Conservation (phyloP, 768 basidiomycete species). For the Rubroboletus satanas region DNA sequence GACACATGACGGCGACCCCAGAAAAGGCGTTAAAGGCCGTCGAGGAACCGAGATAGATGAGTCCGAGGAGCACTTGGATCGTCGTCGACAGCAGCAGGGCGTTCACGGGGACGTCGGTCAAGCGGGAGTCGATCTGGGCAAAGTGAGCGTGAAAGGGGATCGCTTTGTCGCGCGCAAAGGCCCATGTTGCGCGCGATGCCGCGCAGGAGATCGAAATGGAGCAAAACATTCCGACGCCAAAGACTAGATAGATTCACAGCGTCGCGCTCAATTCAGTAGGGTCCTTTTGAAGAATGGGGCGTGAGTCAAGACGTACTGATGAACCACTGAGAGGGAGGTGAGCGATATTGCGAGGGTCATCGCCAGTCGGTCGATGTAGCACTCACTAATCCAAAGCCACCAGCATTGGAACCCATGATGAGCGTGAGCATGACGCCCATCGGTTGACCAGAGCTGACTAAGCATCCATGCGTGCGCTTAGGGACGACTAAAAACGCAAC, state of each 20-base stretch:
- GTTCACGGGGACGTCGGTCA: constrained; percentile 52
- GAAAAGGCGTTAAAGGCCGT: constrained; percentile 68
- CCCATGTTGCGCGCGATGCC: constrained; percentile 68
- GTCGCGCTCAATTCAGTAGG: not conserved
- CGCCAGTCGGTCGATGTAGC: not conserved
- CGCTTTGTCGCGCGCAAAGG: constrained; percentile 64
- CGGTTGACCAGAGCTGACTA: constrained; percentile 60
- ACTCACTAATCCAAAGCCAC: constrained; percentile 59
- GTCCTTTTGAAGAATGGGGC: no score
- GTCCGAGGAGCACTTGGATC: constrained; percentile 56
- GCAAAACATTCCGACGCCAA: constrained; percentile 56
- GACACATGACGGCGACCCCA: constrained; percentile 62
- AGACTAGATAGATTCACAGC: constrained; percentile 33
- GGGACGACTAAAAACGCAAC: not conserved
- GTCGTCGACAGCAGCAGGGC: constrained; percentile 56
- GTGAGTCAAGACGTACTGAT: constrained; percentile 32
- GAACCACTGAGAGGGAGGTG: constrained; percentile 33
- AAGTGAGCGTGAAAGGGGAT: constrained; percentile 53
- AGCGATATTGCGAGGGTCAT: not conserved
- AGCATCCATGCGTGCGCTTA: not conserved
- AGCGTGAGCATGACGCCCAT: constrained; percentile 59
- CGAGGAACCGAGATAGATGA: constrained; percentile 59
- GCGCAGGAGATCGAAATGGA: constrained; percentile 64
- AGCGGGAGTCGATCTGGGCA: constrained; percentile 39
- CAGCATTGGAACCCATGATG: constrained; percentile 56